Percentiles rank a stretch among this genome's conserved stretches.
Evolutionary conservation across 306 rosid species (phyloP).

Genomic region (Quercus glauca): DNA sequence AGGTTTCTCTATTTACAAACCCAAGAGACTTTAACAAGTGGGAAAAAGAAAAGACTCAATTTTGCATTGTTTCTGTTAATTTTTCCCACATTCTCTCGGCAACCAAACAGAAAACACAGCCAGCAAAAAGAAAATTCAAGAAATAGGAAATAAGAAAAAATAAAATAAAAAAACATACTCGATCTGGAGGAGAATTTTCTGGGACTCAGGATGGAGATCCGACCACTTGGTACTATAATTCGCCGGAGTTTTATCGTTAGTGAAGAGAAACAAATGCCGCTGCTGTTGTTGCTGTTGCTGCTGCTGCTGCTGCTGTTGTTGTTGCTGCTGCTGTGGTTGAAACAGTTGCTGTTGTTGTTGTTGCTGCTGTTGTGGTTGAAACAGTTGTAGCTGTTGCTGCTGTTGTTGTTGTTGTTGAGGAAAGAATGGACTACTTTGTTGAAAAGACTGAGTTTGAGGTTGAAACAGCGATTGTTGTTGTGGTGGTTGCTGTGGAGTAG

Average conservation of each 20-base stretch:
- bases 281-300: constrained; percentile 36
- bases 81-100: not conserved
- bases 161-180: constrained; percentile 47
- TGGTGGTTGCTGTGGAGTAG: constrained; percentile 54
- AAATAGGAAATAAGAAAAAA: not conserved
- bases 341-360: constrained; percentile 33
- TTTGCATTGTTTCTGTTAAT: not conserved
- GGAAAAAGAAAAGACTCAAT: not conserved
- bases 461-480: constrained; percentile 55
- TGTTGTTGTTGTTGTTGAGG: constrained; percentile 19
- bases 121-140: not conserved
- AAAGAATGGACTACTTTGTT: constrained; percentile 16
- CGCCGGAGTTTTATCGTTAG: constrained; percentile 74
- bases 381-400: constrained; percentile 22
- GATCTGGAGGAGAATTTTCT: constrained; percentile 81
- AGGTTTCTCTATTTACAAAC: not conserved
- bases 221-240: constrained; percentile 87
- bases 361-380: constrained; percentile 44
- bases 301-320: constrained; percentile 29
- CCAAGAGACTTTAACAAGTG: not conserved
- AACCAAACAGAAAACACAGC: not conserved
- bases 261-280: constrained; percentile 60
- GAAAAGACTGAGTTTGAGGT: constrained; percentile 30
- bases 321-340: constrained; percentile 28
- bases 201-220: constrained; percentile 93